Conservation (phyloP, 805 yeast species). For the Starmerella stellata region DNA sequence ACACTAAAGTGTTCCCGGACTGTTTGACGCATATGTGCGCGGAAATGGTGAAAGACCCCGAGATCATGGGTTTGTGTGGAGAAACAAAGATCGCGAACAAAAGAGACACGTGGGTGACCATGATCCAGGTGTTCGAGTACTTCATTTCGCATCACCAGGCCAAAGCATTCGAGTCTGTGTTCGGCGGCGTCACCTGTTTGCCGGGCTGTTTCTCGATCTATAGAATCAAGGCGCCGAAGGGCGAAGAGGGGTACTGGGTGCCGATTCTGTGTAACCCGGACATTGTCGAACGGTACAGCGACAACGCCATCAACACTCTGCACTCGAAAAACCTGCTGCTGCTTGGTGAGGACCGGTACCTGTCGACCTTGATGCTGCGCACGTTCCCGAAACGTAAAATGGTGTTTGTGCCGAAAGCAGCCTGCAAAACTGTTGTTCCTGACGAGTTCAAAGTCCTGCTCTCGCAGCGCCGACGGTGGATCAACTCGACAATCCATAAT, state of each 20-base stretch:
- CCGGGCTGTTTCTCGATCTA: conserved; percentile 93
- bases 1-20: conserved; percentile 74
- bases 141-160: conserved; percentile 88
- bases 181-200: conserved; percentile 85
- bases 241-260: conserved; percentile 67
- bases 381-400: conserved; percentile 83
- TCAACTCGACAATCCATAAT: conserved; percentile 84
- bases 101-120: conserved; percentile 69
- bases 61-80: conserved; percentile 84
- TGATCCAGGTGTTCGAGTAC: conserved; percentile 84
- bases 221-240: conserved; percentile 78
- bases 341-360: conserved; percentile 78
- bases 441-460: conserved; percentile 56
- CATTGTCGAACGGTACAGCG: conserved; percentile 78
- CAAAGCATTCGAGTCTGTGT: conserved; percentile 85
- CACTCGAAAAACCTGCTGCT: conserved; percentile 72
- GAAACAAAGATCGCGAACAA: conserved; percentile 85
- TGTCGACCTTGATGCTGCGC: conserved; percentile 67
- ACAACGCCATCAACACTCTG: conserved; percentile 63
- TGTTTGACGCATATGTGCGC: conserved; percentile 79
- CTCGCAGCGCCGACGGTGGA: conserved; percentile 94
- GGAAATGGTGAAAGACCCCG: conserved; percentile 71
- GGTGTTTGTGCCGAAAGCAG: conserved; percentile 74
- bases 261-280: conserved; percentile 87
- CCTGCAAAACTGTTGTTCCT: conserved; percentile 84